Base-by-base conservation (phyloP, 2,329 filamentous ascomycete genomes). In the Xylariaceae sp. region DNA sequence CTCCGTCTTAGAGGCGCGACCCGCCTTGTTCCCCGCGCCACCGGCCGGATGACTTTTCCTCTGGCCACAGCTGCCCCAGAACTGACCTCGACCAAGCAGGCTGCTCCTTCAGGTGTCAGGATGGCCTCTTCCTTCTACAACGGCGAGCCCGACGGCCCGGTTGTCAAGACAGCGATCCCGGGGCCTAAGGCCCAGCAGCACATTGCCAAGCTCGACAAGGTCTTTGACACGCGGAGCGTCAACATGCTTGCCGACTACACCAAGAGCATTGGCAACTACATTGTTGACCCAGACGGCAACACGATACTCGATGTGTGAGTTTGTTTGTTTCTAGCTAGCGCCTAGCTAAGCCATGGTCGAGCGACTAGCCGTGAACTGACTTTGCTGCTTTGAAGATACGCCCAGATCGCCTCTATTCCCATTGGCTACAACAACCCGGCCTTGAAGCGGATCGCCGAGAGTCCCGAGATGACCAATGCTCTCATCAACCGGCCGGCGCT, bases 331-430 rank as follows among this genome's bases (percentile, higher is more conserved):
- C 32, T 15, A 34, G 10, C 13, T n/a, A 12, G 26, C 16, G 13
- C 30, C 39, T 16, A n/a, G 16, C 41, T 21, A 21, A 37, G 42
- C 30, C 22, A 47, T 42, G 22, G 9, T 34, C 42, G 21, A 37
- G 46, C 50, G 12, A 7, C 6, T 21, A 2, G 16, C 13, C 13
- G 15, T 42, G 34, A 47, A 57, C 60, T 61, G 32, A 63, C 54
- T 15, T 42, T 39, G 26, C 26, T 34, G 9, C 32, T 12, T 8
- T 13, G 54, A 61, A 87, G 85, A 55, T 92, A 92, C 68, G 88
- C 91, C 48, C 91, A 96, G 74, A 96, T 96, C 67, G 91, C 91
- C 59, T 95, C 89, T 40, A 96, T 96, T 64, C 88, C 91, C 3
- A 79, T 96, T 43, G 91, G 91, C 56, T 96, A 96, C 81, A 95